Evolutionary conservation across 192 early-diverging fungal genomes (phyloP).

Genomic region (Jimgerdemannia lactiflua): DNA sequence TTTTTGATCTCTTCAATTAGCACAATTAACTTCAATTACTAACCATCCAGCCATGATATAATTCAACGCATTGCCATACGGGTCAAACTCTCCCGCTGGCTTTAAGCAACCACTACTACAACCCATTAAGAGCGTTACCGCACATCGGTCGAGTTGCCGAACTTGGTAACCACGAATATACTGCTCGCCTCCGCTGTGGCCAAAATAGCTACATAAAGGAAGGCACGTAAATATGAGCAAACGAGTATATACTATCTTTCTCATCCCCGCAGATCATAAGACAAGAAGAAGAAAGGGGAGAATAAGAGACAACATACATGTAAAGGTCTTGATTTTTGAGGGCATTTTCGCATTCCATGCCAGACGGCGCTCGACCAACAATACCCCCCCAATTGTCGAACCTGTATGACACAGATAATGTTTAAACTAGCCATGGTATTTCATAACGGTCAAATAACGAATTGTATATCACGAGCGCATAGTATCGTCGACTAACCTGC

Average conservation of each 20-base stretch:
- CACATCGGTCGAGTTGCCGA: slow-evolving; percentile 61
- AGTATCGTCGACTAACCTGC: slow-evolving; percentile 21
- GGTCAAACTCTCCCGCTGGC: slow-evolving; percentile 84
- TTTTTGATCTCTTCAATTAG: background rate
- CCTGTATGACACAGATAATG: background rate
- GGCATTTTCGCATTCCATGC: slow-evolving; percentile 56
- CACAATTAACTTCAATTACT: slow-evolving; percentile 7
- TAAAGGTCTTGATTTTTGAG: slow-evolving; percentile 60
- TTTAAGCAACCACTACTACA: slow-evolving; percentile 89
- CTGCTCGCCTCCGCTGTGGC: slow-evolving; percentile 90
- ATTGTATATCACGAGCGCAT: background rate
- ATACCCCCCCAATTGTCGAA: slow-evolving; percentile 66
- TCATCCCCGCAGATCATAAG: too few relatives aligned
- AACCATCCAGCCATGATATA: slow-evolving; percentile 86
- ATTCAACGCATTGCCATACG: slow-evolving; percentile 76
- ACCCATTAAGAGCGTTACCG: slow-evolving; percentile 85
- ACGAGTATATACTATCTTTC: background rate
- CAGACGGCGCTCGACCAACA: slow-evolving; percentile 62
- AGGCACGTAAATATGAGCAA: slow-evolving; percentile 3
- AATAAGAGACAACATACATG: slow-evolving; percentile 40
- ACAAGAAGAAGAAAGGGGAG: too few relatives aligned
- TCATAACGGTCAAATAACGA: background rate
- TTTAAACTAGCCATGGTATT: too few relatives aligned
- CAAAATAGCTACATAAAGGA: slow-evolving; percentile 71
- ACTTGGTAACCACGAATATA: slow-evolving; percentile 70